Conservation (phyloP, 306 rosid genomes). For the Senna siamea region DNA sequence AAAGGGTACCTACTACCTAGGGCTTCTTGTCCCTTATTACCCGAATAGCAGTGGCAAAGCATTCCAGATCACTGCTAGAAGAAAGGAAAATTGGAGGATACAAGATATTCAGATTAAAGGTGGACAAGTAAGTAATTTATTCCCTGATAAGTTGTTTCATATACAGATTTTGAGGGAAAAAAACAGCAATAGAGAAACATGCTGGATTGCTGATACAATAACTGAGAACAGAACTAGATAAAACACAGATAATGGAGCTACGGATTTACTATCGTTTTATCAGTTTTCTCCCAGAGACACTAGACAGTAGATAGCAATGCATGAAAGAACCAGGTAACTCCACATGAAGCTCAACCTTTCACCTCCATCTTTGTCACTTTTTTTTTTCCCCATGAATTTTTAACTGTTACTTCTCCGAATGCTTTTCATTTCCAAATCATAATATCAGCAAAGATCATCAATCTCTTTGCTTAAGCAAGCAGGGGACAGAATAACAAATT, state of each 20-base stretch:
- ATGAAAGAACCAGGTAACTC: constrained; percentile 4
- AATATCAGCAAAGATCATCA: neutral
- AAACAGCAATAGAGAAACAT: neutral
- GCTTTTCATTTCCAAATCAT: neutral
- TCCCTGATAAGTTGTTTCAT: neutral
- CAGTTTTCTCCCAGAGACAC: neutral
- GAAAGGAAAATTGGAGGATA: too few relatives aligned
- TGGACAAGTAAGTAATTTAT: neutral
- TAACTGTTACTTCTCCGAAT: neutral
- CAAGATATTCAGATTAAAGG: constrained; percentile 9
- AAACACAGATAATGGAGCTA: too few relatives aligned
- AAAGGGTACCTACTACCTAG: neutral
- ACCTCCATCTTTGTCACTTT: neutral
- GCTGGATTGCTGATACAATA: neutral
- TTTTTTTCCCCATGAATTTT: neutral
- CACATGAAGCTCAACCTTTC: neutral
- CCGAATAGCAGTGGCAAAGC: too few relatives aligned
- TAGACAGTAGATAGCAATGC: neutral
- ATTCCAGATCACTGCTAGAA: too few relatives aligned
- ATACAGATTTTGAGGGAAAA: neutral
- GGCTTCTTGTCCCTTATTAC: neutral
- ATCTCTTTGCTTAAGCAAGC: neutral
- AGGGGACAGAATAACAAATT: neutral
- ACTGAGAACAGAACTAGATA: neutral
- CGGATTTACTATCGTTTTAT: neutral